Percentiles rank a stretch among this genome's conserved stretches.
phyloP scores from a whole-genome alignment of 495 filamentous ascomycete species.

The Neurospora tetraspora region DNA sequence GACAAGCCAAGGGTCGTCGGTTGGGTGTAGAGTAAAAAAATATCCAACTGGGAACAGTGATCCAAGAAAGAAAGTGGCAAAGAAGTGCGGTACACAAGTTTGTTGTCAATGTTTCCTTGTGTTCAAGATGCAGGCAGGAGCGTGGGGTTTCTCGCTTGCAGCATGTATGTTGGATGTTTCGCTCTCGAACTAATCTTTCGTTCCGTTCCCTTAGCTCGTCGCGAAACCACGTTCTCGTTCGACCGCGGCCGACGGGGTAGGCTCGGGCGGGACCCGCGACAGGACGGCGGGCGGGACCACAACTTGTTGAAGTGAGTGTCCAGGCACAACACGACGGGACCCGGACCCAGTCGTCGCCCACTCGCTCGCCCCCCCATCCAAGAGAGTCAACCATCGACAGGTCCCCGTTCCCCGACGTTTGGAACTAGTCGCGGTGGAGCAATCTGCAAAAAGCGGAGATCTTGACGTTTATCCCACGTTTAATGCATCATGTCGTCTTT shows the following conservation, averaged over 20 bases:
- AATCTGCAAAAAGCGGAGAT: constrained; percentile 13
- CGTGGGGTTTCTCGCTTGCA: neutral
- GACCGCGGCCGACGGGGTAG: neutral
- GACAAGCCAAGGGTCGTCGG: neutral
- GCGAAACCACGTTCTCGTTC: neutral
- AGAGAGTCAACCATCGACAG: neutral
- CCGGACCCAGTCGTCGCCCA: neutral
- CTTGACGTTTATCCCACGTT: neutral
- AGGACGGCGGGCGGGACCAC: neutral
- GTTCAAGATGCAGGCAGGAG: constrained; percentile 4
- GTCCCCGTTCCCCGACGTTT: neutral
- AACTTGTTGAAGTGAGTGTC: neutral
- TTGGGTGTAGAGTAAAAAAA: neutral
- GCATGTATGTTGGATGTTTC: neutral
- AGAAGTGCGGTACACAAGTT: constrained; percentile 1
- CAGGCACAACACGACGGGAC: neutral
- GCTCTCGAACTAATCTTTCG: neutral
- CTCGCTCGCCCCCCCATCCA: neutral
- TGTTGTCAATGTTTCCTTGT: neutral
- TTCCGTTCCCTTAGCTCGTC: neutral
- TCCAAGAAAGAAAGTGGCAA: neutral
- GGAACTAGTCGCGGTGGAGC: neutral
- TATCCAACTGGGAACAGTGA: neutral
- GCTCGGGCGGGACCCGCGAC: neutral
- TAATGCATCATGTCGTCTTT: neutral